These are phyloP conservation scores for Beta macrorhiza DNA, from an alignment of 179 eudicot species.

Conservation along the genomic window DNA sequence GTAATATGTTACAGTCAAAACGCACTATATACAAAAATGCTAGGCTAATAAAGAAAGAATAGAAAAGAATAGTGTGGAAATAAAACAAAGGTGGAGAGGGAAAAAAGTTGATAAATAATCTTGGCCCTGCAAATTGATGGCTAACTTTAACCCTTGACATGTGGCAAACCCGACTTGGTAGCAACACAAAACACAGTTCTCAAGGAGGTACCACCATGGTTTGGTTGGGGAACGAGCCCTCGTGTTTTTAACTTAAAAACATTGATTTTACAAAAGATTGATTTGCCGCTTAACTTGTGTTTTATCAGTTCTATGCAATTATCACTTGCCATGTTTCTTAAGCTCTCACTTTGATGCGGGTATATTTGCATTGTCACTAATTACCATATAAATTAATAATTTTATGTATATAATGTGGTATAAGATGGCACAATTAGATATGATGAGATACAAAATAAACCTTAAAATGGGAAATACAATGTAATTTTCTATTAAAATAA, in stretches of 20 bases:
- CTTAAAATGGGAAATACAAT: too few relatives aligned
- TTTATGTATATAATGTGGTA: too few relatives aligned
- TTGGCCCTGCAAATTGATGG: neutral
- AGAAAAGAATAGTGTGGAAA: too few relatives aligned
- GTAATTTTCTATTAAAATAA: too few relatives aligned
- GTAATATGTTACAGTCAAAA: too few relatives aligned
- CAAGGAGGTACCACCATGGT: constrained; percentile 9
- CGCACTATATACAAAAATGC: too few relatives aligned
- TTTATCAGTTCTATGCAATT: constrained; percentile 6
- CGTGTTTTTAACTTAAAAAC: constrained; percentile 10
- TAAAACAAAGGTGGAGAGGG: too few relatives aligned
- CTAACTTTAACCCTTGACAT: constrained; percentile 7
- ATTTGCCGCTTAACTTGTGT: neutral
- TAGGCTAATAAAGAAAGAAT: too few relatives aligned
- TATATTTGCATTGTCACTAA: neutral
- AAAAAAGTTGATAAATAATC: too few relatives aligned
- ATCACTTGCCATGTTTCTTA: constrained; percentile 14
- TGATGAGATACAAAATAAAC: too few relatives aligned
- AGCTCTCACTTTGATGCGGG: constrained; percentile 14
- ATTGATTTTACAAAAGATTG: neutral
- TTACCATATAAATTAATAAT: too few relatives aligned
- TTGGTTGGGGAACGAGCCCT: constrained; percentile 12
- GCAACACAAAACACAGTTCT: neutral
- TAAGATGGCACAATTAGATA: too few relatives aligned
- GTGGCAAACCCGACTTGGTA: constrained; percentile 22